These are phyloP conservation scores for Brassica incana DNA, from an alignment of 345 rosid species.

Conservation along the genomic window DNA sequence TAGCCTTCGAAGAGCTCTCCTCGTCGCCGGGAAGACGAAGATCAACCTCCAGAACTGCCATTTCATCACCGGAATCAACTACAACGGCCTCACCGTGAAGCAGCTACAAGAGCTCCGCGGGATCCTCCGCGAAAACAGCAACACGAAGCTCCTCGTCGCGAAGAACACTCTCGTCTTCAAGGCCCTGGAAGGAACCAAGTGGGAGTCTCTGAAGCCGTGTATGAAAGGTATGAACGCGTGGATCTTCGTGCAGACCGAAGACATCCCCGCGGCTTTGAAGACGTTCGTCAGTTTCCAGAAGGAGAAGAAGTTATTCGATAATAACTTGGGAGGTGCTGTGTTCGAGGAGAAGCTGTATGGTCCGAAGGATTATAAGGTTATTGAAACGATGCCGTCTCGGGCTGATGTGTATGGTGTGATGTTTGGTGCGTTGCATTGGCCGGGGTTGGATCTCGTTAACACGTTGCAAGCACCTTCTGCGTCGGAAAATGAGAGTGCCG, in stretches of 20 bases:
- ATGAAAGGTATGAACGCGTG: constrained; percentile 97
- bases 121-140: constrained; percentile 56
- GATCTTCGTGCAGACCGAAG: constrained; percentile 88
- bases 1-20: constrained; percentile 36
- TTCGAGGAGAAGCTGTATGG: constrained; percentile 80
- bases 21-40: constrained; percentile 42
- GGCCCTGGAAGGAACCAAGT: constrained; percentile 82
- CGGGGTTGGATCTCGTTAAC: constrained; percentile 67
- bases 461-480: constrained; percentile 76
- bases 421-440: constrained; percentile 71
- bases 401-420: constrained; percentile 68
- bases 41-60: constrained; percentile 74
- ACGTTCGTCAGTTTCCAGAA: constrained; percentile 73
- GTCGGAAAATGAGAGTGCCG: constrained; percentile 7
- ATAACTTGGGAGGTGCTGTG: constrained; percentile 81
- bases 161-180: constrained; percentile 82
- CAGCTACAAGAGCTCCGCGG: constrained; percentile 78
- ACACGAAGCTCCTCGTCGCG: constrained; percentile 69
- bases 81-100: constrained; percentile 73
- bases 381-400: constrained; percentile 78
- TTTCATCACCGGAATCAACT: constrained; percentile 73
- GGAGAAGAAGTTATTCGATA: constrained; percentile 65
- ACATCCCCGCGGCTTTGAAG: constrained; percentile 71
- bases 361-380: constrained; percentile 68
- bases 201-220: constrained; percentile 82